phyloP scores from a whole-genome alignment of 1,284 basidiomycete species.

The Inonotus hispidus region DNA sequence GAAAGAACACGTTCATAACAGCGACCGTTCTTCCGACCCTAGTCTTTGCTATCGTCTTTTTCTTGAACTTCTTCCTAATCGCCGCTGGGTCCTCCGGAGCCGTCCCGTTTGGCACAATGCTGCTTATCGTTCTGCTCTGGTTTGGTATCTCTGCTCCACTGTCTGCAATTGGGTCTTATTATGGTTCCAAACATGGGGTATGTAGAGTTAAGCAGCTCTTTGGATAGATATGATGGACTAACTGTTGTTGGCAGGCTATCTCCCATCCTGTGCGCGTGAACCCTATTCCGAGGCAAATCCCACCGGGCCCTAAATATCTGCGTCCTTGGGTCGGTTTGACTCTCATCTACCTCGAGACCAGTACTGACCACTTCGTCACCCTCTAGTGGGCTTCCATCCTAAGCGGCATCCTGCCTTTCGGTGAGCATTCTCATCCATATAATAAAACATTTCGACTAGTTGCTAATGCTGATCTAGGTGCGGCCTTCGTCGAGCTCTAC shows the following conservation, averaged over 20 bases:
- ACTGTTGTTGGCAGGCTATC: slow-evolving; percentile 45
- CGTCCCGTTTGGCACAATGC: slow-evolving; percentile 94
- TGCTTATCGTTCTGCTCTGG: slow-evolving; percentile 90
- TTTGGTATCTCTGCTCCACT: slow-evolving; percentile 91
- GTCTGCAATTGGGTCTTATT: slow-evolving; percentile 68
- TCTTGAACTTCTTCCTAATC: slow-evolving; percentile 85
- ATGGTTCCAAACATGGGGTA: slow-evolving; percentile 86
- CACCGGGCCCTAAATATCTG: slow-evolving; percentile 80
- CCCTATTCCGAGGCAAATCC: slow-evolving; percentile 89
- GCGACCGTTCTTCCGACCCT: slow-evolving; percentile 87
- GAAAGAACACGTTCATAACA: slow-evolving; percentile 83
- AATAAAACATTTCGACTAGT: background rate
- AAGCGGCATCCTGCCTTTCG: slow-evolving; percentile 90
- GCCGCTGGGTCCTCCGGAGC: slow-evolving; percentile 88
- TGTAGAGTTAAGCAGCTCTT: slow-evolving; percentile 24
- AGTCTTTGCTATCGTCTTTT: slow-evolving; percentile 78
- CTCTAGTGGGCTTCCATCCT: slow-evolving; percentile 70
- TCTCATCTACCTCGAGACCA: background rate
- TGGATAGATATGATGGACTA: slow-evolving; percentile 8
- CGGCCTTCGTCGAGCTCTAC: slow-evolving; percentile 94
- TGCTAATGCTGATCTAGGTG: slow-evolving; percentile 44
- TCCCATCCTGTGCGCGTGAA: slow-evolving; percentile 84
- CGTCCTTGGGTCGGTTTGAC: slow-evolving; percentile 56
- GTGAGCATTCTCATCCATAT: slow-evolving; percentile 33
- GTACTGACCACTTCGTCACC: background rate